Evolutionary conservation across 176 grass and related monocot genomes (phyloP).

Genomic region (Alopecurus myosuroides): DNA sequence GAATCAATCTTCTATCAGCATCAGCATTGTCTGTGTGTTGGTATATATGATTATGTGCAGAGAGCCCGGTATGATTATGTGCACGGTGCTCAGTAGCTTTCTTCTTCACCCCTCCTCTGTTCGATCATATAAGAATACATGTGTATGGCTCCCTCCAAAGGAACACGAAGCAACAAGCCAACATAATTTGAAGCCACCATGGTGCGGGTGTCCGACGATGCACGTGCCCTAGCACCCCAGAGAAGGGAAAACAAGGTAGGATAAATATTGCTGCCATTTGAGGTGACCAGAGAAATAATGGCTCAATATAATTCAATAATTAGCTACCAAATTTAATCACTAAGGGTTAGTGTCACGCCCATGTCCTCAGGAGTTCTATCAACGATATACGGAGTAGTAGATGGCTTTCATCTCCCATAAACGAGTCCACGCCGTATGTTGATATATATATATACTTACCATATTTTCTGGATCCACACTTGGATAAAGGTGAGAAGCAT

Average conservation of each 20-base stretch:
- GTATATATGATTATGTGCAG: background rate
- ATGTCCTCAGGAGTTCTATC: background rate
- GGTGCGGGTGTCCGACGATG: background rate
- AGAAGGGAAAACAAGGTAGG: background rate
- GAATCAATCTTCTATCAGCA: background rate
- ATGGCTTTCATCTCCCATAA: background rate
- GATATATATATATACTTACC: background rate
- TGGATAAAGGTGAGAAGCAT: background rate
- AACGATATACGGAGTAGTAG: background rate
- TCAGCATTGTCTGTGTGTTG: background rate
- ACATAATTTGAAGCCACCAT: constrained; percentile 31
- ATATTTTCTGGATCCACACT: background rate
- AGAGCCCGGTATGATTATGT: constrained; percentile 3
- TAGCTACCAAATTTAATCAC: background rate
- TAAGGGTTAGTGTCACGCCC: background rate
- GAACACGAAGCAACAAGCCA: constrained; percentile 29
- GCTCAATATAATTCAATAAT: background rate
- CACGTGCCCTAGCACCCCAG: constrained; percentile 30
- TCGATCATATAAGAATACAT: background rate
- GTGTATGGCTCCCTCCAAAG: constrained; percentile 13
- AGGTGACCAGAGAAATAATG: constrained; percentile 1
- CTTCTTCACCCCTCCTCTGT: background rate
- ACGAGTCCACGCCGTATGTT: background rate
- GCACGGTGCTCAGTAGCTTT: background rate
- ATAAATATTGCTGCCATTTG: background rate